Percentiles rank a stretch among this genome's conserved stretches.
phyloP scores from a whole-genome alignment of 2,329 filamentous ascomycete genomes.

The Fusarium chuoi region DNA sequence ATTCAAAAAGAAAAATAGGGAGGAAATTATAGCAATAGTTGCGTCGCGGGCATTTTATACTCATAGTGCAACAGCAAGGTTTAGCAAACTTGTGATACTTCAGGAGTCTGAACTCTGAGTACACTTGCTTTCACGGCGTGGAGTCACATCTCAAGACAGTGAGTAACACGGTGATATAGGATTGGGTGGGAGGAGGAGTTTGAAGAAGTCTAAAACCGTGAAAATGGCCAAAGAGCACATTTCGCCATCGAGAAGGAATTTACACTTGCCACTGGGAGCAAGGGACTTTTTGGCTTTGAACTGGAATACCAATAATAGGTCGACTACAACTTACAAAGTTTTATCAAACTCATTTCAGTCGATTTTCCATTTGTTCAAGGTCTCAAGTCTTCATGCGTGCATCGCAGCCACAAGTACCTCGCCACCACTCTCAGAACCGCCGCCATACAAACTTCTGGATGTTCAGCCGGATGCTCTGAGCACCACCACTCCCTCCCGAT shows the following conservation, averaged over 20 bases:
- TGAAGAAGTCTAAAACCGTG: rapidly evolving
- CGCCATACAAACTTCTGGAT: rapidly evolving
- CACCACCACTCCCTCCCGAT: too few species aligned
- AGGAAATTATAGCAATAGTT: too few species aligned
- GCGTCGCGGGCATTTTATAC: too few species aligned
- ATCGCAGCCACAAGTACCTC: not conserved
- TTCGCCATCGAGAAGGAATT: rapidly evolving
- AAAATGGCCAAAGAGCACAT: not conserved
- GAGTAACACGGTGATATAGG: not conserved
- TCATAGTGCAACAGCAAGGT: not conserved
- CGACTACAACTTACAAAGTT: not conserved
- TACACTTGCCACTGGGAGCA: not conserved
- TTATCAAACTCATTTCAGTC: not conserved
- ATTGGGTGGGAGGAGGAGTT: not conserved
- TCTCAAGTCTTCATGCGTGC: not conserved
- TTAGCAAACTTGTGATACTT: not conserved
- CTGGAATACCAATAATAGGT: too few species aligned
- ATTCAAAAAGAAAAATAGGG: rapidly evolving
- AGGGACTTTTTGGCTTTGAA: rapidly evolving
- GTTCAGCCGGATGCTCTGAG: rapidly evolving
- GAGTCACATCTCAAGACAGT: not conserved
- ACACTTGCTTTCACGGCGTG: not conserved
- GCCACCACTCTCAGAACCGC: rapidly evolving
- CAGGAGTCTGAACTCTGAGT: rapidly evolving
- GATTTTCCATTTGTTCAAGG: rapidly evolving